Evolutionary conservation across 306 rosid genomes (phyloP).

Genomic region (Coriaria nepalensis): DNA sequence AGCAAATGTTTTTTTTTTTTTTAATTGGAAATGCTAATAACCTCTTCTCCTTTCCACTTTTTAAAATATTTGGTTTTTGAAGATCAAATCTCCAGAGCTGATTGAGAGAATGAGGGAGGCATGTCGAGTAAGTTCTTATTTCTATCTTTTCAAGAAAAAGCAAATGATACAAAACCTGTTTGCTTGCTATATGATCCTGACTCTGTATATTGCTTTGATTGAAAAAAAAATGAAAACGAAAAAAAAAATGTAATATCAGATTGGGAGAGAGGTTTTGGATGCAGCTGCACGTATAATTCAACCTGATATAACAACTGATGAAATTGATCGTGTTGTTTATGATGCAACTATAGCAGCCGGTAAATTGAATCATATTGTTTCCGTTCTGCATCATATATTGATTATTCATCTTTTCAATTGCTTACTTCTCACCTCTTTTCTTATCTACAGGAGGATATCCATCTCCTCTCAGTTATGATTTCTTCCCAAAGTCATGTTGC

Average conservation of each 20-base stretch:
- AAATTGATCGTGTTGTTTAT: slow-evolving; percentile 82
- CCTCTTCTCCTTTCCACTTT: slow-evolving; percentile 1
- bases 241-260: slow-evolving; percentile 18
- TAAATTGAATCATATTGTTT: slow-evolving; percentile 16
- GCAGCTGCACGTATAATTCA: slow-evolving; percentile 69
- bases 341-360: slow-evolving; percentile 90
- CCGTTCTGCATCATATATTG: slow-evolving; percentile 1
- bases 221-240: too few species aligned
- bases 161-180: not conserved
- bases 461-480: slow-evolving; percentile 81
- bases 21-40: not conserved
- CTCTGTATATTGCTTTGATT: too few species aligned
- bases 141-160: not conserved
- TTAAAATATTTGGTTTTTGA: slow-evolving; percentile 14
- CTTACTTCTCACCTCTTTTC: slow-evolving; percentile 7
- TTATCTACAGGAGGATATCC: slow-evolving; percentile 79
- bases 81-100: slow-evolving; percentile 69
- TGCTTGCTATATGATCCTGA: not conserved
- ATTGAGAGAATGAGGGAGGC: slow-evolving; percentile 79
- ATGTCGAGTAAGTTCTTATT: slow-evolving; percentile 40
- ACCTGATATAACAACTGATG: slow-evolving; percentile 96
- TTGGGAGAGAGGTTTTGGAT: slow-evolving; percentile 84
- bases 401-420: not conserved
- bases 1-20: not conserved
- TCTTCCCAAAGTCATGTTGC: slow-evolving; percentile 99